Conservation (phyloP, 2,329 filamentous ascomycete genomes). For the Sporothrix euskadiensis region DNA sequence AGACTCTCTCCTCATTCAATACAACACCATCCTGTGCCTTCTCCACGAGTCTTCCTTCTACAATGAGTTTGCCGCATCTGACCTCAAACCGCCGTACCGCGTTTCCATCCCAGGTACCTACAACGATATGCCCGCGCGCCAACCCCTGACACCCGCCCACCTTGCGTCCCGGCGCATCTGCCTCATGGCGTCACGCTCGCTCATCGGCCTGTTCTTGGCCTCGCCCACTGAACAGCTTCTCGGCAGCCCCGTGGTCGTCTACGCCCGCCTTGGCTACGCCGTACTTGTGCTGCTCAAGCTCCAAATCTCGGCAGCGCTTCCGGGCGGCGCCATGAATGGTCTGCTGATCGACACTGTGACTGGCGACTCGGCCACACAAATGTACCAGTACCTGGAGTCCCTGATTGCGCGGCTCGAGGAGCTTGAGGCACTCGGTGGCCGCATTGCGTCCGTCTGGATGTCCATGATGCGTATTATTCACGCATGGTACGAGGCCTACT, state of each 20-base stretch:
- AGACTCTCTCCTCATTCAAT: slow-evolving; percentile 30
- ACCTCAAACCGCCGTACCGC: slow-evolving; percentile 30
- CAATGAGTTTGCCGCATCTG: slow-evolving; percentile 27
- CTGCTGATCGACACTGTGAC: slow-evolving; percentile 20
- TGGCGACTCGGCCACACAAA: slow-evolving; percentile 23
- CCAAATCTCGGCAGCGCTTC: slow-evolving; percentile 27
- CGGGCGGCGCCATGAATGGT: slow-evolving; percentile 27
- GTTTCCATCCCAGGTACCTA: slow-evolving; percentile 11
- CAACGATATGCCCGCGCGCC: background rate
- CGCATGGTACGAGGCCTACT: slow-evolving; percentile 26
- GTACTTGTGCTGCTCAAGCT: slow-evolving; percentile 29
- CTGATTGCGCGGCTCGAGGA: slow-evolving; percentile 15
- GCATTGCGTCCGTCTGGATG: slow-evolving; percentile 25
- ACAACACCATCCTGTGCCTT: slow-evolving; percentile 26
- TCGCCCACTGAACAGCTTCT: slow-evolving; percentile 26
- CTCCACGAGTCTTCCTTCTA: slow-evolving; percentile 30
- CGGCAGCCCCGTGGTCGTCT: slow-evolving; percentile 23
- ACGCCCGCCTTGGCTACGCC: slow-evolving; percentile 29
- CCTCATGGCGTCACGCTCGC: slow-evolving; percentile 24
- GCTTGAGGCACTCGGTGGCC: slow-evolving; percentile 2
- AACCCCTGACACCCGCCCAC: slow-evolving; percentile 16
- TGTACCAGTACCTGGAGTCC: slow-evolving; percentile 24
- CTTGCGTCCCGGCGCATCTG: slow-evolving; percentile 23
- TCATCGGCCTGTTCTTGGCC: slow-evolving; percentile 28
- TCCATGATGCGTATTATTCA: slow-evolving; percentile 15